A percentile compares a stretch with the other conserved stretches of the same genome.
Conservation (phyloP, 495 filamentous ascomycete genomes). For the Podospora pseudocomata region DNA sequence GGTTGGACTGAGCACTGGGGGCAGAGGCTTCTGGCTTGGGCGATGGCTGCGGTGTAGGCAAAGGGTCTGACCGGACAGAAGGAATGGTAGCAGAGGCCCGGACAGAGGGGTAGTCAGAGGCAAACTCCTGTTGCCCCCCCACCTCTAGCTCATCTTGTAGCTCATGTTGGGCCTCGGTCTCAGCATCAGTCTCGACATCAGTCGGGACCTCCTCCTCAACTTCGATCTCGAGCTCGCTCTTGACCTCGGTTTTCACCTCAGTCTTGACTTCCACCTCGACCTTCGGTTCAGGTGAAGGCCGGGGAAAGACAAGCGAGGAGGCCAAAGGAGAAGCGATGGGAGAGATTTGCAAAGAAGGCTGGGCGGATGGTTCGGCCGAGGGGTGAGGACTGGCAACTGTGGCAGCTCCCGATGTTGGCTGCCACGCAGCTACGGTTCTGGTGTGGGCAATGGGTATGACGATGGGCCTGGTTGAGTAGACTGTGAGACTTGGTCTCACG, state of each 20-base stretch:
- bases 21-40: background rate
- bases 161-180: background rate
- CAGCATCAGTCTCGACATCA: background rate
- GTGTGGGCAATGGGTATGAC: constrained; percentile 15
- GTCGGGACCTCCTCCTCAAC: background rate
- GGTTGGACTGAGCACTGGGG: background rate
- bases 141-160: background rate
- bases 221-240: background rate
- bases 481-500: constrained; percentile 5
- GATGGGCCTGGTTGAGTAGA: constrained; percentile 13
- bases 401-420: background rate
- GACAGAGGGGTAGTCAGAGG: background rate
- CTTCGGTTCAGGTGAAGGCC: background rate
- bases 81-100: background rate
- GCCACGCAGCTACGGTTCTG: constrained; percentile 1
- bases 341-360: background rate
- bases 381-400: background rate
- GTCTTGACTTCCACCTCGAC: background rate
- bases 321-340: background rate
- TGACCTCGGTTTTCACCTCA: background rate
- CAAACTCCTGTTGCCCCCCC: background rate
- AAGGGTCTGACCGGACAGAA: background rate
- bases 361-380: constrained; percentile 2
- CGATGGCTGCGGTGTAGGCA: background rate
- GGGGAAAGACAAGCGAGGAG: background rate